These are phyloP conservation scores for Amniculicola lignicola DNA, from an alignment of 495 filamentous ascomycete species.

Conservation along the genomic window DNA sequence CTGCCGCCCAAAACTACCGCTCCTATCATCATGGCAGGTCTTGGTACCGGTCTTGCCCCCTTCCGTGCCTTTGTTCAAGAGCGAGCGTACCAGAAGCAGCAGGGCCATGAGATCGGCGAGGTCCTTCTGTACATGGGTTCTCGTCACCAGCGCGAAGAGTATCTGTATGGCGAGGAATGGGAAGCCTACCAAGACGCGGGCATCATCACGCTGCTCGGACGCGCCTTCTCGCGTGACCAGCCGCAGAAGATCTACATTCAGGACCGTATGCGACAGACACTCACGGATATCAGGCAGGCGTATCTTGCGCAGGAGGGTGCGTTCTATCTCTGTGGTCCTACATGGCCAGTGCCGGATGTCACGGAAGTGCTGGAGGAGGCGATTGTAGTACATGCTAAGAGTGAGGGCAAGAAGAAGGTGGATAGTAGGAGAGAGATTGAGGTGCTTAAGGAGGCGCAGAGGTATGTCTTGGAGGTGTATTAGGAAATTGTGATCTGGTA, in stretches of 20 bases:
- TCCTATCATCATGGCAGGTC: slow-evolving; percentile 97
- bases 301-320: slow-evolving; percentile 84
- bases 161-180: slow-evolving; percentile 99
- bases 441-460: slow-evolving; percentile 84
- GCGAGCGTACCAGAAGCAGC: slow-evolving; percentile 91
- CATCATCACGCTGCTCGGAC: slow-evolving; percentile 88
- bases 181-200: slow-evolving; percentile 95
- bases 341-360: slow-evolving; percentile 99
- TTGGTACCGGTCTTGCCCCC: slow-evolving; percentile 95
- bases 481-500: too few species aligned
- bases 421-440: slow-evolving; percentile 93
- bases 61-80: slow-evolving; percentile 99
- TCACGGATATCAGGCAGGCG: slow-evolving; percentile 81
- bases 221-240: slow-evolving; percentile 95
- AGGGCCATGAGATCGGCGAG: slow-evolving; percentile 89
- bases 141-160: slow-evolving; percentile 95
- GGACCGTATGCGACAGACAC: slow-evolving; percentile 88
- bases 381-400: slow-evolving; percentile 64
- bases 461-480: slow-evolving; percentile 96
- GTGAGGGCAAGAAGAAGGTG: slow-evolving; percentile 60
- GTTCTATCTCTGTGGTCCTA: slow-evolving; percentile 97
- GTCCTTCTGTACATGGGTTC: slow-evolving; percentile 96
- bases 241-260: slow-evolving; percentile 99
- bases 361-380: slow-evolving; percentile 91
- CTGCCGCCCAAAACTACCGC: slow-evolving; percentile 78